A percentile compares a stretch with the other conserved stretches of the same genome.
Evolutionary conservation across 2,329 filamentous ascomycete species (phyloP).

Genomic region (Penicillium sp.): DNA sequence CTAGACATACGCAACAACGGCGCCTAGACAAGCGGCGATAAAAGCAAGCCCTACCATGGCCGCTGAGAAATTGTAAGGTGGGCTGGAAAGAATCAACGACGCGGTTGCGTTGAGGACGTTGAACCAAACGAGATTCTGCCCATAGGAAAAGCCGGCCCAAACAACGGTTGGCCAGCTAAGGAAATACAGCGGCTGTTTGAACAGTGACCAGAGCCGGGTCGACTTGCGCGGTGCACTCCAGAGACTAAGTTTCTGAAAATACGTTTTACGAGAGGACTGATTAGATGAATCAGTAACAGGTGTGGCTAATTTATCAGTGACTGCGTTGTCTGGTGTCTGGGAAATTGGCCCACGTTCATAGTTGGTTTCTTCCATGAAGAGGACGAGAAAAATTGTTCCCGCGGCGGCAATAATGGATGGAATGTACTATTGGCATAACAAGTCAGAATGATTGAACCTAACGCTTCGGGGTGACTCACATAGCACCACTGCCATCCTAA

Average conservation of each 20-base stretch:
- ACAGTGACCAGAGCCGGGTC: neutral
- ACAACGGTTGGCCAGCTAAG: slow-evolving; percentile 37
- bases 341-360: slow-evolving; percentile 27
- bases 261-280: slow-evolving; percentile 23
- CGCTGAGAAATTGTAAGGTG: slow-evolving; percentile 35
- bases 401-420: slow-evolving; percentile 48
- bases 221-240: neutral
- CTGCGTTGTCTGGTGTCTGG: slow-evolving; percentile 13
- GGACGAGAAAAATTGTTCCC: slow-evolving; percentile 48
- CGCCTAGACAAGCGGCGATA: neutral
- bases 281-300: neutral
- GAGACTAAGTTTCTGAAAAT: slow-evolving; percentile 25
- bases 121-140: slow-evolving; percentile 36
- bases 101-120: slow-evolving; percentile 40
- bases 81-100: slow-evolving; percentile 31
- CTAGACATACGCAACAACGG: neutral
- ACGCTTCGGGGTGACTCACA: neutral
- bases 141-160: slow-evolving; percentile 37
- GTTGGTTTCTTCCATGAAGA: slow-evolving; percentile 56
- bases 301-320: neutral
- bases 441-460: neutral
- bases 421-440: slow-evolving; percentile 38
- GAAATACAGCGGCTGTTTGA: slow-evolving; percentile 24
- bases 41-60: slow-evolving; percentile 32
- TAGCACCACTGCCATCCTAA: slow-evolving; percentile 42